phyloP scores from a whole-genome alignment of 2,329 filamentous ascomycete species.

The Aspergillus hiratsukae region DNA sequence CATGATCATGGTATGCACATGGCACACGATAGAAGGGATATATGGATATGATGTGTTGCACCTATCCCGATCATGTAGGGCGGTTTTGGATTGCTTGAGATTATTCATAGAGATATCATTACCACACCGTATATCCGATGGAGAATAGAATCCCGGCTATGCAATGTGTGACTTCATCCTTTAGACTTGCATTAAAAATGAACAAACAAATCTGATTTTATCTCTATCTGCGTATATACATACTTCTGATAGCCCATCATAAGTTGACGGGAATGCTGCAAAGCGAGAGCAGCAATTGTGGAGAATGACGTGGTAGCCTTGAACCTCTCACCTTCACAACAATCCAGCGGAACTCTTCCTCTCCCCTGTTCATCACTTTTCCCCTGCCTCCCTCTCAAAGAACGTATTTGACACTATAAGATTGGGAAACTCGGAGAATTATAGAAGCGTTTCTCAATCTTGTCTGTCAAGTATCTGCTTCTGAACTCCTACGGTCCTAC shows the following conservation, averaged over 20 bases:
- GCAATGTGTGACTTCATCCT: neutral
- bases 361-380: constrained; percentile 1
- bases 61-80: neutral
- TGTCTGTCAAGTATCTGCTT: neutral
- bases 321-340: constrained; percentile 2
- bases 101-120: neutral
- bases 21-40: neutral
- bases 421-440: neutral
- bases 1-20: neutral
- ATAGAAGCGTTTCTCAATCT: neutral
- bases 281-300: constrained; percentile 5
- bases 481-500: neutral
- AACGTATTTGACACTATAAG: constrained; percentile 1
- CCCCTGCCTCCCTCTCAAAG: neutral
- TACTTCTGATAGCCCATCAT: neutral
- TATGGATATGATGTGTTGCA: neutral
- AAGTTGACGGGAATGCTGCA: neutral
- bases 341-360: neutral
- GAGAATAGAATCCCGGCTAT: neutral
- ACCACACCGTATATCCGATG: neutral
- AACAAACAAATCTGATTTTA: neutral
- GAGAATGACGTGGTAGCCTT: constrained; percentile 31
- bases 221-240: neutral
- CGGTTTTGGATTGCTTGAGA: neutral
- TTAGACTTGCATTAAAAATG: neutral